Percentiles rank a stretch among this genome's conserved stretches.
phyloP scores from a whole-genome alignment of 257 asterid species.

The Penstemon newberryi region DNA sequence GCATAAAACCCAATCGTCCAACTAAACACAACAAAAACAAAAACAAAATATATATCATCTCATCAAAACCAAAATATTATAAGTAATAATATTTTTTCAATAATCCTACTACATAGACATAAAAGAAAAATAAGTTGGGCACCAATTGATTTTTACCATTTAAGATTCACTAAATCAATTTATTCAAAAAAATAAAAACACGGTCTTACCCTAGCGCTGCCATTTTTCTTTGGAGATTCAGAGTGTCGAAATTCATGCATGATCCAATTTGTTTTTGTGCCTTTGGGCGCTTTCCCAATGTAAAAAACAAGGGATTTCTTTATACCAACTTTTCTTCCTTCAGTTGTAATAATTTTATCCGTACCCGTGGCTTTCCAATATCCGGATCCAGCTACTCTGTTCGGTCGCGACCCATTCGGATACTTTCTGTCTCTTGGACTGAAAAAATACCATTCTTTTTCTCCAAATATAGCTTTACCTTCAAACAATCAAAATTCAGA shows the following conservation, averaged over 20 bases:
- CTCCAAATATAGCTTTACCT: slow-evolving; percentile 83
- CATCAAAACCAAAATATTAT: too few species aligned
- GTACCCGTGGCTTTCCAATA: slow-evolving; percentile 97
- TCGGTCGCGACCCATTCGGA: slow-evolving; percentile 90
- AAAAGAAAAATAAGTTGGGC: too few species aligned
- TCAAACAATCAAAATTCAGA: neutral
- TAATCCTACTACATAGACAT: too few species aligned
- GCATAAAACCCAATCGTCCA: slow-evolving; percentile 87
- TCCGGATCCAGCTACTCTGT: slow-evolving; percentile 83
- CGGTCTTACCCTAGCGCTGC: slow-evolving; percentile 49
- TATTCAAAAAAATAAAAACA: too few species aligned
- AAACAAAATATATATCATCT: too few species aligned
- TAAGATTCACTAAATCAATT: too few species aligned
- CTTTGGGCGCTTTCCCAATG: slow-evolving; percentile 89
- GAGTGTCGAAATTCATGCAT: slow-evolving; percentile 81
- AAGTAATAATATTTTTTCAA: too few species aligned
- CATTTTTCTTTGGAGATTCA: slow-evolving; percentile 45
- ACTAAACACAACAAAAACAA: slow-evolving; percentile 29
- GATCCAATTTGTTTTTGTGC: slow-evolving; percentile 87
- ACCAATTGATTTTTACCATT: too few species aligned
- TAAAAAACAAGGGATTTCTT: slow-evolving; percentile 88
- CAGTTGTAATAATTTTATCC: slow-evolving; percentile 54
- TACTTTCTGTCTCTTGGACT: slow-evolving; percentile 85
- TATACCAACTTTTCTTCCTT: slow-evolving; percentile 84
- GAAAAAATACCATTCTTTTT: slow-evolving; percentile 89